Base-by-base conservation (phyloP, 192 early-diverging fungal genomes). In the Rhizophagus prolifer region DNA sequence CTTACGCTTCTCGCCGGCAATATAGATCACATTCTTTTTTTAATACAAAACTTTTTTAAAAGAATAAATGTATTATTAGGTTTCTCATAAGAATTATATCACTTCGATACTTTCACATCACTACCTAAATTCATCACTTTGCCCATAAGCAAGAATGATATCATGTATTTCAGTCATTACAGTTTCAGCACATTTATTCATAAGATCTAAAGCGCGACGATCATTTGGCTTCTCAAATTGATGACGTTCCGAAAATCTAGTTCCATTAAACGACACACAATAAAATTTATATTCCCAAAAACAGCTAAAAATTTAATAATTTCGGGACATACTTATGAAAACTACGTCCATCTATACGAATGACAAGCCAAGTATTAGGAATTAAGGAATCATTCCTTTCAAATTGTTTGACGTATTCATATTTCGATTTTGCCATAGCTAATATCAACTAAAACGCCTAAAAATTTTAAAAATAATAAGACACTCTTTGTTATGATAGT, bases 331-430 rank as follows among this genome's bases (percentile, higher is more conserved):
- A 87, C 87, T 85, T 89, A 82, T 94, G 95, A 85, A 94, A 99
- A 65, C 91, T 88, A 74, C 94, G 91, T 9, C 96, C 96, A 78
- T 99, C 97, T 50, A 99, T 86, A 60, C 97, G 92, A 30, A 98
- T 92, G 34, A 97, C 94, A 60, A 99, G 81, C 85, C 86, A 98
- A 41, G 94, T 95, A 76, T 92, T 93, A 28, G 94, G 93, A 54
- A 98, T 87, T 13, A 97, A 84, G 8, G 81, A 85, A 75, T 90
- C 88, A 73, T 92, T 86, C 25, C 74, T 85, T 84, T 99, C 97
- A 87, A 97, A 99, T 70, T 89, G 82, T 72, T 89, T 91, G 36
- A 97, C 96, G 77, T 97, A 97, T 80, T 95, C 94, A 81, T 92
- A 97, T 78, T 93, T 94, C 58, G 93, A 94, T 72, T 95, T 95